Percentiles rank a stretch among this genome's conserved stretches.
phyloP scores from a whole-genome alignment of 768 basidiomycete genomes.

The Clitopilus passeckerianus region DNA sequence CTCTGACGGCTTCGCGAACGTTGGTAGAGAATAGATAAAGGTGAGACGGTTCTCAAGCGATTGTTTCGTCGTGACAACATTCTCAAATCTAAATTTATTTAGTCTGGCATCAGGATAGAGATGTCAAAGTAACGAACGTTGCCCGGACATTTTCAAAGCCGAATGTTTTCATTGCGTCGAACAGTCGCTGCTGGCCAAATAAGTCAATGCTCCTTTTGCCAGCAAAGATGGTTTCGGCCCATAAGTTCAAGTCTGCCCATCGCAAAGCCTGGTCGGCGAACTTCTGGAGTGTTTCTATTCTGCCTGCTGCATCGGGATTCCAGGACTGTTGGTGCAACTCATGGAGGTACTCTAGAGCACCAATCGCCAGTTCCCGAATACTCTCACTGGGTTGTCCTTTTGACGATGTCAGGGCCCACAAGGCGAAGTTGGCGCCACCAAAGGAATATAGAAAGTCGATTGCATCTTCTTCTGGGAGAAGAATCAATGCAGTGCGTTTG shows the following conservation, averaged over 20 bases:
- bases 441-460: not conserved
- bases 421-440: not conserved
- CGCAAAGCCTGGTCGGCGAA: not conserved
- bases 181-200: not conserved
- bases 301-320: not conserved
- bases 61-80: not conserved
- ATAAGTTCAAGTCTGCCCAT: not conserved
- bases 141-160: not conserved
- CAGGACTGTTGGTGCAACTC: not conserved
- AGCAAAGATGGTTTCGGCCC: not conserved
- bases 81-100: not conserved
- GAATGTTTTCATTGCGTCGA: not conserved
- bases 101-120: not conserved
- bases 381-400: not conserved
- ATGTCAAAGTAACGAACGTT: not conserved
- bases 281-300: not conserved
- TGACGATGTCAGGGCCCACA: not conserved
- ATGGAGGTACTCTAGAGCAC: not conserved
- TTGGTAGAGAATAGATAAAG: not conserved
- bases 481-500: not conserved
- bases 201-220: not conserved
- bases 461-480: not conserved
- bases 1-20: not conserved
- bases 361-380: not conserved
- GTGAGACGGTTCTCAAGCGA: not conserved